Evolutionary conservation across 2,329 filamentous ascomycete genomes (phyloP), one percentile per base, ranked within the genome.

Genomic region (Arachnomyces sp.): DNA sequence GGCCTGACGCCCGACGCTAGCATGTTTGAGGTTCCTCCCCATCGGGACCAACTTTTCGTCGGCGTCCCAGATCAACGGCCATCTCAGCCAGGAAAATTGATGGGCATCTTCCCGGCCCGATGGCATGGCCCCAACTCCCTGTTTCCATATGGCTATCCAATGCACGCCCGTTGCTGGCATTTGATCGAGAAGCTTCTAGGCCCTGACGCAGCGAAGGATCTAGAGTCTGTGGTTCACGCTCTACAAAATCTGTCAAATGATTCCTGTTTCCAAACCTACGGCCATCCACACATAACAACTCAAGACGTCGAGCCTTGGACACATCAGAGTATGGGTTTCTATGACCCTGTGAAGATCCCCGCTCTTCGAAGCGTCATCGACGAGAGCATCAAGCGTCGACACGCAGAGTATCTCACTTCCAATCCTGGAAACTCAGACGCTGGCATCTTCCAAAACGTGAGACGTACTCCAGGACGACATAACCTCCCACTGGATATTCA

Each of bases 401-500:
- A 17, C 28, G 36, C n/a, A 35, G 34, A 42, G 25, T 20, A 29
- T 16, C 13, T 30, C 14, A 14, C 8, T 18, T 7, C 8, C 18
- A 20, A 42, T n/a, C 13, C 34, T 18, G 4, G 18, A 16, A 9
- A 38, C 13, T 12, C 17, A 25, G 12, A 20, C 30, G 29, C 34
- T 5, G 9, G 9, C 16, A 42, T 42, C 31, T 31, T 42, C 30
- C 20, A 33, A 28, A 15, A 36, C 31, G 34, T 36, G 18, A 39
- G 34, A 31, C 25, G 13, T 14, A 36, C 39, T 4, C 17, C 15
- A 8, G 38, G 45, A 45, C 34, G 25, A 48, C 46, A 7, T 49
- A 44, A 25, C 46, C 47, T 17, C 39, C 43, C 25, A 48, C 47
- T 32, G 49, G 51, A 34, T 56, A 58, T 41, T 53, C 57, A 31